These are phyloP conservation scores for Paramecium bursaria DNA, from an alignment of 73 alveolate species.

Conservation along the genomic window DNA sequence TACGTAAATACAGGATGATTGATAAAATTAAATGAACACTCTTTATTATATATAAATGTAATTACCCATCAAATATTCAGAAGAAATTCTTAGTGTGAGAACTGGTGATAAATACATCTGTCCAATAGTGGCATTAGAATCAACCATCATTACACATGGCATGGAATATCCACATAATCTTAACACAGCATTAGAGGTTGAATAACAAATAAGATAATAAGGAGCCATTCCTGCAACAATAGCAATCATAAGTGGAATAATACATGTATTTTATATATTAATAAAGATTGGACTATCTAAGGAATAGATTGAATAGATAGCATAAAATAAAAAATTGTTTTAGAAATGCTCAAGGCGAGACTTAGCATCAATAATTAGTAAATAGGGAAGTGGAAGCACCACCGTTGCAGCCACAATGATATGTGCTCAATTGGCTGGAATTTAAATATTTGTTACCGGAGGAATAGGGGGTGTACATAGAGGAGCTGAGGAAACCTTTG, in stretches of 20 bases:
- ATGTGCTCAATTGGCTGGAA: slow-evolving; percentile 88
- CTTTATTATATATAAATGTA: too few species aligned
- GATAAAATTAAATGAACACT: too few species aligned
- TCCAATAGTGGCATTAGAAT: slow-evolving; percentile 94
- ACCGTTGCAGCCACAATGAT: slow-evolving; percentile 97
- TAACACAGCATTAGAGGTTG: slow-evolving; percentile 88
- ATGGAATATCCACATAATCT: slow-evolving; percentile 93
- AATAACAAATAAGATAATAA: slow-evolving; percentile 78
- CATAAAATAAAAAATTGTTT: slow-evolving; percentile 79
- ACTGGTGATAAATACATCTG: too few species aligned
- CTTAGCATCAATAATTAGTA: slow-evolving; percentile 82
- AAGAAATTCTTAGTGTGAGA: too few species aligned
- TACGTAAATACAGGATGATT: too few species aligned
- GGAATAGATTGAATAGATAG: slow-evolving; percentile 84
- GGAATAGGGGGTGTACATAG: slow-evolving; percentile 98
- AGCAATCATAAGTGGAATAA: slow-evolving; percentile 84
- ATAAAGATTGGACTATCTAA: slow-evolving; percentile 78
- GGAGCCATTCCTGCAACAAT: slow-evolving; percentile 97
- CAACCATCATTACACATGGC: slow-evolving; percentile 95
- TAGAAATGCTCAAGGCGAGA: slow-evolving; percentile 94
- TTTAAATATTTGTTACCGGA: slow-evolving; percentile 93
- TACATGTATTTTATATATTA: slow-evolving; percentile 53
- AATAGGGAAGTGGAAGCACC: slow-evolving; percentile 90
- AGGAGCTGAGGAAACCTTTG: slow-evolving; percentile 91
- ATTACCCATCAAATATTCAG: too few species aligned